Evolutionary conservation across 2,329 filamentous ascomycete genomes (phyloP).

Genomic region (Ciborinia camelliae): DNA sequence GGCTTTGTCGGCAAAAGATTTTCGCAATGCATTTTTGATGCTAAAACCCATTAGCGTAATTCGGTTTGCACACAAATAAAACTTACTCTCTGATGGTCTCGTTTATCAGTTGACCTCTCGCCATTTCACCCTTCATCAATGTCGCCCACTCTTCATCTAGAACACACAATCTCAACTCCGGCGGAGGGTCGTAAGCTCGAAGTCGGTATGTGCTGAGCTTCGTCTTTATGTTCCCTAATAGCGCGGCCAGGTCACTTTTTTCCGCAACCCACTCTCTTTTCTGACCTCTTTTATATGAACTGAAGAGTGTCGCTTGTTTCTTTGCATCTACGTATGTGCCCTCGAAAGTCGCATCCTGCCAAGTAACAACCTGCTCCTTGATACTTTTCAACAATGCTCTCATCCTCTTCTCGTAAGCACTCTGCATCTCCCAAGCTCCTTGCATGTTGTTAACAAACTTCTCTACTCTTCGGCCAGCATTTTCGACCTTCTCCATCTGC

Average conservation of each 20-base stretch:
- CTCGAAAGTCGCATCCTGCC: conserved; percentile 79
- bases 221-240: conserved; percentile 97
- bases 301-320: conserved; percentile 75
- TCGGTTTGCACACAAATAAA: background rate
- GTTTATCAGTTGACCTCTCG: conserved; percentile 89
- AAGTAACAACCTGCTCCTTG: conserved; percentile 66
- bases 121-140: conserved; percentile 80
- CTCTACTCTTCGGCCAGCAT: conserved; percentile 90
- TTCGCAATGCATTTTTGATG: conserved; percentile 92
- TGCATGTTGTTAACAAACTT: conserved; percentile 99
- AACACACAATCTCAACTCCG: conserved; percentile 75
- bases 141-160: conserved; percentile 79
- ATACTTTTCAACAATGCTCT: conserved; percentile 74
- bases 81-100: conserved; percentile 91
- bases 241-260: conserved; percentile 89
- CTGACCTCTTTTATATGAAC: conserved; percentile 82
- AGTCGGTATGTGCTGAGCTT: conserved; percentile 94
- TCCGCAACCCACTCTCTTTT: conserved; percentile 97
- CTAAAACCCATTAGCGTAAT: conserved; percentile 39
- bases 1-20: conserved; percentile 93
- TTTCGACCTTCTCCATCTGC: conserved; percentile 97
- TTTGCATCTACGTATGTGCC: conserved; percentile 94
- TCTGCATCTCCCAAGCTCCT: conserved; percentile 99
- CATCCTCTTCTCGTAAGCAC: conserved; percentile 90
- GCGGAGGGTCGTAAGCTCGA: conserved; percentile 84